Evolutionary conservation across 2,329 filamentous ascomycete species (phyloP).

Genomic region (Fusarium coffeatum): DNA sequence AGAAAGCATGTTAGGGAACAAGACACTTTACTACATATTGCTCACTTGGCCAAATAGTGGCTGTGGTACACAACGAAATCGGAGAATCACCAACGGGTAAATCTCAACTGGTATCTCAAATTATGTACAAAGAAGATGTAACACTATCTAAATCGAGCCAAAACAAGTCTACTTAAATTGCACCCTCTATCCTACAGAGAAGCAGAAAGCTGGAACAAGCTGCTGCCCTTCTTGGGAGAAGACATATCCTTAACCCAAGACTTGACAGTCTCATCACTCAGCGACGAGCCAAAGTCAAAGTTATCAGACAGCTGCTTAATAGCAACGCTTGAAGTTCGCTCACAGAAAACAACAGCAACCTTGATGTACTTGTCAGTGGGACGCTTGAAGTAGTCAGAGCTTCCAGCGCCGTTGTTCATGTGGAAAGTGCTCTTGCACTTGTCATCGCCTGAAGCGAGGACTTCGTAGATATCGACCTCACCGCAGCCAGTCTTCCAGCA

Average conservation of each 20-base stretch:
- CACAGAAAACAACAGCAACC: slow-evolving; percentile 71
- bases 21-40: neutral
- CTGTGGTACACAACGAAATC: neutral
- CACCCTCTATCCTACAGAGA: slow-evolving; percentile 1
- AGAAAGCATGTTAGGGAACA: slow-evolving; percentile 23
- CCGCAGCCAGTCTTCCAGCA: slow-evolving; percentile 78
- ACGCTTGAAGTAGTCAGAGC: slow-evolving; percentile 77
- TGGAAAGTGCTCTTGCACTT: slow-evolving; percentile 79
- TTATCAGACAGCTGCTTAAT: slow-evolving; percentile 64
- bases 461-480: slow-evolving; percentile 81
- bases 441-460: slow-evolving; percentile 72
- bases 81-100: neutral
- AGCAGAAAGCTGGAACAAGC: slow-evolving; percentile 40
- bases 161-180: neutral
- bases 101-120: slow-evolving; percentile 18
- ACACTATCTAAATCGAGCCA: neutral
- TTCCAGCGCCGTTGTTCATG: slow-evolving; percentile 70
- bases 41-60: neutral
- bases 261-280: slow-evolving; percentile 55
- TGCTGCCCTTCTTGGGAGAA: slow-evolving; percentile 31
- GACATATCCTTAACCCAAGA: slow-evolving; percentile 47
- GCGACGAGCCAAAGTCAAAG: slow-evolving; percentile 55
- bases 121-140: slow-evolving; percentile 32
- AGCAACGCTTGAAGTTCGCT: slow-evolving; percentile 61
- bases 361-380: slow-evolving; percentile 70